Percentiles rank a stretch among this genome's conserved stretches.
Conservation (phyloP, 169 alveolate species). For the Plasmodium yoelii region DNA sequence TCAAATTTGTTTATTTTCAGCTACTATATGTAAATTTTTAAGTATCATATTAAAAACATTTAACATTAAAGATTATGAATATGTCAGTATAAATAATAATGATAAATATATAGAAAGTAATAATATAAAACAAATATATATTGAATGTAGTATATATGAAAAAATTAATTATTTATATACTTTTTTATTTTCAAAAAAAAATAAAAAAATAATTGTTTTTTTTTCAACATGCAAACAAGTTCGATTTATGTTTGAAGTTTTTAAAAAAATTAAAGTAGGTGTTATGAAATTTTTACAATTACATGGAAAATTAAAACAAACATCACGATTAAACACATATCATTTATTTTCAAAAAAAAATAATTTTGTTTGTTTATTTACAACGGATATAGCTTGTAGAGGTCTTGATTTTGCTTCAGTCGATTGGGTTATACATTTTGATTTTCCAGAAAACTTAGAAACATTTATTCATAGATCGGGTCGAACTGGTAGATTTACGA, state of each 20-base stretch:
- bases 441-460: constrained; percentile 97
- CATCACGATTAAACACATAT: constrained; percentile 67
- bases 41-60: constrained; percentile 59
- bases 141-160: constrained; percentile 82
- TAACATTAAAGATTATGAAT: constrained; percentile 62
- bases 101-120: constrained; percentile 71
- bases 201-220: constrained; percentile 91
- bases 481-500: constrained; percentile 98
- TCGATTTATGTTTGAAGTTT: constrained; percentile 92
- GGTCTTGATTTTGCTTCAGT: constrained; percentile 99
- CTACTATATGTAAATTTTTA: constrained; percentile 66
- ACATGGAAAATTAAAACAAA: constrained; percentile 94
- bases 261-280: constrained; percentile 89
- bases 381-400: constrained; percentile 99
- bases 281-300: constrained; percentile 91
- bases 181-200: constrained; percentile 91
- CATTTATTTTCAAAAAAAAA: constrained; percentile 66
- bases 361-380: constrained; percentile 83
- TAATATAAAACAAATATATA: constrained; percentile 59
- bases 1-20: constrained; percentile 67
- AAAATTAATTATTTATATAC: constrained; percentile 93
- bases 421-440: constrained; percentile 98
- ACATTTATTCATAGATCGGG: constrained; percentile 99
- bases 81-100: constrained; percentile 64
- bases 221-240: constrained; percentile 96